Conservation (phyloP, 2,329 filamentous ascomycete genomes). For the Microsporum ferrugineum region DNA sequence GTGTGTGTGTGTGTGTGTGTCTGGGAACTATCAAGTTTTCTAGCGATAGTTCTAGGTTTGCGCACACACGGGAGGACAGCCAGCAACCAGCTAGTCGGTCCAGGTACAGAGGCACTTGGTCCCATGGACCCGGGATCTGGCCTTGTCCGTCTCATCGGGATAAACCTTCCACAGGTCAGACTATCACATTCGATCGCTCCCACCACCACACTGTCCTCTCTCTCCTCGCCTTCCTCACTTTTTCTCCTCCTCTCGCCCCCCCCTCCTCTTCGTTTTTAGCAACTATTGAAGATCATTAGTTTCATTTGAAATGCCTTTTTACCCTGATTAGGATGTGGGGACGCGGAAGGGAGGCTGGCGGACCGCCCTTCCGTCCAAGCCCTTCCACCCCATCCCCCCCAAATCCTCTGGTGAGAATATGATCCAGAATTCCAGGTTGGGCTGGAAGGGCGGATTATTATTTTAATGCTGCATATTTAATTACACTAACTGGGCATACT, state of each 20-base stretch:
- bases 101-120: background rate
- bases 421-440: background rate
- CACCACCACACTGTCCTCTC: background rate
- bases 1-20: background rate
- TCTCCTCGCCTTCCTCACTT: background rate
- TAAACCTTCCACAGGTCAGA: background rate
- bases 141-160: background rate
- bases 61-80: background rate
- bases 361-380: background rate
- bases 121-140: constrained; percentile 4
- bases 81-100: background rate
- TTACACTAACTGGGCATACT: background rate
- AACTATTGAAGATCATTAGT: constrained; percentile 3
- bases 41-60: background rate
- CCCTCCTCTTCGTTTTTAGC: background rate
- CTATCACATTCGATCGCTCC: background rate
- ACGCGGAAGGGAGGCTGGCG: constrained; percentile 4
- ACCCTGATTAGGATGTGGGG: background rate
- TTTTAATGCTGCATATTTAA: background rate
- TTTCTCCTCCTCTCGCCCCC: background rate
- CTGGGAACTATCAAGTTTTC: background rate
- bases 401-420: background rate
- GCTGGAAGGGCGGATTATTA: background rate
- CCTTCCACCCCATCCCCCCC: background rate
- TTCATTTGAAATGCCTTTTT: background rate